Evolutionary conservation across 2,329 filamentous ascomycete species (phyloP).

Genomic region (Botrytis squamosa): DNA sequence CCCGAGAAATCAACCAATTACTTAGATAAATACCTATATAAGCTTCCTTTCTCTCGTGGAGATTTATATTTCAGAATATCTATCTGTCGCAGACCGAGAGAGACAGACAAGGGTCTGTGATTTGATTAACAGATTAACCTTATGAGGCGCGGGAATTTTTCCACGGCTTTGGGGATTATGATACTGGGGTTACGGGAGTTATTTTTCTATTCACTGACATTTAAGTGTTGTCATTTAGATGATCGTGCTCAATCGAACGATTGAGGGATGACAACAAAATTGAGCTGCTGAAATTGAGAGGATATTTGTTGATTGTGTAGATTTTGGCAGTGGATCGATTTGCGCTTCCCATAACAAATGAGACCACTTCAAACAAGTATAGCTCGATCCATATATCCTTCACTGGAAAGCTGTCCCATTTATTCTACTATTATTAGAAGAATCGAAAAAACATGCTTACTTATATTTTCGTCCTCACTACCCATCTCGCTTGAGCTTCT

Average conservation of each 20-base stretch:
- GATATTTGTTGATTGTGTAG: background rate
- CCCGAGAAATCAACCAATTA: background rate
- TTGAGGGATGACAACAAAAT: background rate
- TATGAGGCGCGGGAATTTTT: accelerated
- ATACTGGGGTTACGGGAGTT: background rate
- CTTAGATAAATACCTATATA: too few species aligned
- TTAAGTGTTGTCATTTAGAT: background rate
- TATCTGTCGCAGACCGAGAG: background rate
- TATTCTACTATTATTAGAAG: too few species aligned
- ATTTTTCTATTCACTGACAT: accelerated
- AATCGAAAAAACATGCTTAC: too few species aligned
- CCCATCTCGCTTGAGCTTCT: too few species aligned
- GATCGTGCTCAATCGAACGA: accelerated
- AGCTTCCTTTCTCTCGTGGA: too few species aligned
- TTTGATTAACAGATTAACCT: background rate
- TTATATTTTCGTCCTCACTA: too few species aligned
- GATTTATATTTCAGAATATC: too few species aligned
- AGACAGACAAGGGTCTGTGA: background rate
- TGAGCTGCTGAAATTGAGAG: background rate
- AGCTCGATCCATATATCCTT: too few species aligned
- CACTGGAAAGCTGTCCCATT: too few species aligned
- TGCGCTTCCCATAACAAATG: too few species aligned
- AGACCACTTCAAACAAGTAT: too few species aligned
- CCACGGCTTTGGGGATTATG: background rate
- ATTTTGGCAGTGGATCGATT: background rate